Base-by-base conservation (phyloP, 345 rosid species). In the Eucalyptus tenuipes region DNA sequence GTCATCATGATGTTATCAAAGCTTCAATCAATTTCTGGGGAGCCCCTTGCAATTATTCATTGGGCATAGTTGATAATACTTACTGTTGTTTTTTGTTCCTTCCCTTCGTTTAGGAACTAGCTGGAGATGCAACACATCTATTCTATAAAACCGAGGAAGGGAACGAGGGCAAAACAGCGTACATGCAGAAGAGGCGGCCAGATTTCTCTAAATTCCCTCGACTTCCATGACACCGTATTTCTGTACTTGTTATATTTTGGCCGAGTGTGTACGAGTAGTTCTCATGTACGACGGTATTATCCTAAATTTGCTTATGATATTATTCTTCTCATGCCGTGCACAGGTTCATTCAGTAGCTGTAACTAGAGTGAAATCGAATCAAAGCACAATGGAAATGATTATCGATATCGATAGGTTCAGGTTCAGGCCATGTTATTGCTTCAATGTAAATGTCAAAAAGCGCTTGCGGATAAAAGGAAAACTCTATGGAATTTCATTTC, bases 81-180 rank as follows among this genome's bases (percentile, higher is more conserved):
- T 7, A 16, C 37, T 85, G 55, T 27, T 15, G 13, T 48, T 53
- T 31, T 31, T 0, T 12, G 50, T 40, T 37, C 50, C 45, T 79
- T 48, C 12, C 18, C 13, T 25, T 52, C 47, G 20, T 79, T 66
- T 92, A 97, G 99, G 95, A 93, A 59, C 93, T 97, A n/a, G 99
- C 93, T 82, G 99, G 99, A 27, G 93, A 96, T 91, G 94, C 98
- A 10, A 95, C 99, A 11, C 99, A 94, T 45, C 64, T 97, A n/a
- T 97, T 96, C 92, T 97, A 97, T 88, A 95, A 96, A 90, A 95
- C 98, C 4, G 97, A 93, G 87, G 99, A 97, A 94, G 98, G 94
- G 14, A 94, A 89, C 2, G 99, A 97, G 90, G 99, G 99, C 81
- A 95, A 93, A 91, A 94, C 93, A 1, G 99, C 99, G 8, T 96